phyloP scores from a whole-genome alignment of 768 basidiomycete species.

The Scleroderma bovista region DNA sequence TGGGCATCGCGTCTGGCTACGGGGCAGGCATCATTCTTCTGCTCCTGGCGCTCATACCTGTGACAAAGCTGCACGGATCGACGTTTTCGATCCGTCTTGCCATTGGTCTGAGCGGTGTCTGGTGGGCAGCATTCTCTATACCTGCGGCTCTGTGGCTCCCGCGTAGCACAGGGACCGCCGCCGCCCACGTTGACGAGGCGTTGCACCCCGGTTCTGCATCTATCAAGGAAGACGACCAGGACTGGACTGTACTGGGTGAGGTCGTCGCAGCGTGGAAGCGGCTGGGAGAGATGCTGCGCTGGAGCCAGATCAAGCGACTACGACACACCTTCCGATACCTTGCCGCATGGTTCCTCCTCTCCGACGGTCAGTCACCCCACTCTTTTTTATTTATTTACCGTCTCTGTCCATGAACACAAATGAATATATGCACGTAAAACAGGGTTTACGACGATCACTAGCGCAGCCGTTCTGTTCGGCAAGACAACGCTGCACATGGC shows the following conservation, averaged over 20 bases:
- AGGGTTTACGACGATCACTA: conserved; percentile 92
- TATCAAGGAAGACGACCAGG: conserved; percentile 15
- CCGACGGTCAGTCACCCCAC: conserved; percentile 72
- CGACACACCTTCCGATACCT: conserved; percentile 86
- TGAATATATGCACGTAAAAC: not conserved
- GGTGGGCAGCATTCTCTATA: conserved; percentile 83
- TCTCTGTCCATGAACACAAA: too few relatives aligned
- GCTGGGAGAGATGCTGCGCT: conserved; percentile 68
- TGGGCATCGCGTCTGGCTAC: conserved; percentile 85
- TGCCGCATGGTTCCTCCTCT: conserved; percentile 90
- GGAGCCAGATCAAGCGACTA: conserved; percentile 66
- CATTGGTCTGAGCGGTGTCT: conserved; percentile 77
- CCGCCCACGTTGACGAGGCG: too few relatives aligned
- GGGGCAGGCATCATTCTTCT: conserved; percentile 75
- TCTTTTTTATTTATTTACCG: too few relatives aligned
- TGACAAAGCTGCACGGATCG: conserved; percentile 64
- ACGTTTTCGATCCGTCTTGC: conserved; percentile 78
- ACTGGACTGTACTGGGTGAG: conserved; percentile 47
- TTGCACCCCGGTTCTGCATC: conserved; percentile 7
- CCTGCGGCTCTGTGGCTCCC: conserved; percentile 78
- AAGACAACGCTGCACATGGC: conserved; percentile 85
- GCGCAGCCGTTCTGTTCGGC: conserved; percentile 86
- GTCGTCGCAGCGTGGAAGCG: conserved; percentile 69
- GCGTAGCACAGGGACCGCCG: conserved; percentile 21
- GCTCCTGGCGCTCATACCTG: conserved; percentile 71